Base-by-base conservation (phyloP, 2,329 filamentous ascomycete genomes). In the Neoarthrinium moseri region DNA sequence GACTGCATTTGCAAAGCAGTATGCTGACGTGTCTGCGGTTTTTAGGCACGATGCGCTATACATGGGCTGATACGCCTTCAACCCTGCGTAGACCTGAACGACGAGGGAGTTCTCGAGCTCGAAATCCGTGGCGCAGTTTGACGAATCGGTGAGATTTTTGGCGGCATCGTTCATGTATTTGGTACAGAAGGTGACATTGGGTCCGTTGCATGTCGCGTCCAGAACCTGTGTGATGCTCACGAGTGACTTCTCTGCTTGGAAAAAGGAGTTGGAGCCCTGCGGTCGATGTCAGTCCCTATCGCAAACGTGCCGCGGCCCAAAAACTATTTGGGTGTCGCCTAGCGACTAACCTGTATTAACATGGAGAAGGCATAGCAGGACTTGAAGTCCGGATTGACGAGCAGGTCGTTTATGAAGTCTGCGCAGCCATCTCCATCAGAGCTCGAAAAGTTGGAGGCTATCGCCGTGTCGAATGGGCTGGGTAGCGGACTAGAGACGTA, bases 241-340 rank as follows among this genome's bases (percentile, higher is more conserved):
- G 27, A 86, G 74, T 5, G 87, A 87, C 60, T 81, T 85, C 51
- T 86, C 78, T 15, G 85, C 84, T 46, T 89, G 73, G 72, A 97
- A 97, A 70, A 96, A 96, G 32, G 83, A 82, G 42, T 77, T 80
- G 8, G 92, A 96, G 51, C 87, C 90, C 83, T 95, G 63, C 44
- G 65, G 55, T 48, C 49, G 34, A 32, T 49, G 24, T 41, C 15
- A 41, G 23, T 29, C 20, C 6, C 35, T 11, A 11, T 37, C n/a
- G 15, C 32, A 34, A 37, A 10, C 15, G 35, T 37, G 10, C 17
- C 35, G 35, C 10, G 24, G 22, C 37, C 17, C 27, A 21, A 11
- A n/a, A 41, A 41, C 33, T 11, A 27, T 15, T 41, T 27, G 30
- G 21, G 29, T 23, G 13, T 12, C 15, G 36, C 20, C 8, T 21